Conservation (phyloP, 768 basidiomycete species). For the Lactarius quietus region DNA sequence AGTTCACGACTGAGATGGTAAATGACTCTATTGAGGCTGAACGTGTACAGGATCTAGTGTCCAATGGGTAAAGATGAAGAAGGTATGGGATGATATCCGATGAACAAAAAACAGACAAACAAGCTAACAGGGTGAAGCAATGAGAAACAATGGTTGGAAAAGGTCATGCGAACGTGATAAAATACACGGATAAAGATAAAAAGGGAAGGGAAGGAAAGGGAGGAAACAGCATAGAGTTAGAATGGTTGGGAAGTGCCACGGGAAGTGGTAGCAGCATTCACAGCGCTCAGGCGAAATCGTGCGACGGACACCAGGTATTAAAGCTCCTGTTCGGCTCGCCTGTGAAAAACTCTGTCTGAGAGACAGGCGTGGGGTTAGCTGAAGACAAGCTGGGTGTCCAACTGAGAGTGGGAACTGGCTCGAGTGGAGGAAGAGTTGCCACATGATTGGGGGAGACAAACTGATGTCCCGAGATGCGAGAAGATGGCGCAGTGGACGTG, state of each 20-base stretch:
- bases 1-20: no score
- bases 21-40: no score
- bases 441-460: background rate
- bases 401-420: background rate
- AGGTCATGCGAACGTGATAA: background rate
- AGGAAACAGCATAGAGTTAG: background rate
- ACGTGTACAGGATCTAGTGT: no score
- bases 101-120: no score
- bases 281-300: background rate
- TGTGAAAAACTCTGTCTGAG: no score
- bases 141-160: no score
- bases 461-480: background rate
- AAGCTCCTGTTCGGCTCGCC: no score
- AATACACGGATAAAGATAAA: background rate
- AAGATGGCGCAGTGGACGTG: background rate
- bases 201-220: background rate
- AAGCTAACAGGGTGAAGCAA: no score
- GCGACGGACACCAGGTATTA: background rate
- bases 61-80: no score
- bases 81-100: no score
- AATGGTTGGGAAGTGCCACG: background rate
- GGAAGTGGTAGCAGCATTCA: background rate
- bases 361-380: background rate
- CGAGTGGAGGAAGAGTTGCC: background rate
- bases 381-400: background rate